Conservation (phyloP, 768 basidiomycete genomes). For the Kondoa malvinella region DNA sequence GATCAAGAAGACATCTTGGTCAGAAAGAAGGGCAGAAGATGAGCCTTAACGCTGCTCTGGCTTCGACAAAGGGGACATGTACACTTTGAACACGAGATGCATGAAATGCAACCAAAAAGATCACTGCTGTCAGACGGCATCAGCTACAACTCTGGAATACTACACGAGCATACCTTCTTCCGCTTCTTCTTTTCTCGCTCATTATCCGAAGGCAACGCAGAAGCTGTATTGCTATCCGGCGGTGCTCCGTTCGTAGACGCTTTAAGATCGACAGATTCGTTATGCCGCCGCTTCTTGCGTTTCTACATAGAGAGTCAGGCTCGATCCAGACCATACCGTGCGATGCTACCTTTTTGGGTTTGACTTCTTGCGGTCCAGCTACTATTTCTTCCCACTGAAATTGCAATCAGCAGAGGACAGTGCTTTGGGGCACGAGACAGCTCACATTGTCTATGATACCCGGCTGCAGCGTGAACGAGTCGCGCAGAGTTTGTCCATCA, state of each 20-base stretch:
- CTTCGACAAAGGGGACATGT: neutral
- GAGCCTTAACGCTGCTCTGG: neutral
- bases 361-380: constrained; percentile 7
- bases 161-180: neutral
- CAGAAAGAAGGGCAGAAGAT: too few relatives aligned
- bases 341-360: constrained; percentile 11
- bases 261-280: neutral
- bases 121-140: neutral
- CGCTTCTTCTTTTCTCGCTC: constrained; percentile 6
- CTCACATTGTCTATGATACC: constrained; percentile 24
- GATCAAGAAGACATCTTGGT: too few relatives aligned
- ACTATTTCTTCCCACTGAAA: constrained; percentile 10
- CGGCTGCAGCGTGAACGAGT: constrained; percentile 20
- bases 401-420: neutral
- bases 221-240: neutral
- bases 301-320: neutral
- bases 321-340: neutral
- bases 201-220: neutral
- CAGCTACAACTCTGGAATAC: neutral
- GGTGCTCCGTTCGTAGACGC: neutral
- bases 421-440: neutral
- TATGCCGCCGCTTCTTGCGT: neutral
- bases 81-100: neutral
- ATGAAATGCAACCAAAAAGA: neutral
- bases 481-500: constrained; percentile 20